phyloP scores from a whole-genome alignment of 169 alveolate species.

The Cystoisospora suis region DNA sequence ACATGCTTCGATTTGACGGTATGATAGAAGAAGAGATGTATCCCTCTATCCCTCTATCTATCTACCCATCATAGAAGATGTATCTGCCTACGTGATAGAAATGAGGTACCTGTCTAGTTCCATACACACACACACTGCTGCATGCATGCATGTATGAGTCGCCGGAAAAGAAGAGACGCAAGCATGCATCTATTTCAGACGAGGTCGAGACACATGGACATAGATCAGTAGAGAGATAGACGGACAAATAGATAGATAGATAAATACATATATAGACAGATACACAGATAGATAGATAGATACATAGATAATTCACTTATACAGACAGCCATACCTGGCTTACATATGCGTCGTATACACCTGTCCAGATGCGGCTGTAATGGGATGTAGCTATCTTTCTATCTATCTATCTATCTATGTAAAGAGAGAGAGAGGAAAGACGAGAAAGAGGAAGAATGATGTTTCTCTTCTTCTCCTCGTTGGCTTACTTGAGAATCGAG shows the following conservation, averaged over 20 bases:
- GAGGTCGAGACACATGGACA: no score
- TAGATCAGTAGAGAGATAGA: no score
- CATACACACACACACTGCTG: not conserved
- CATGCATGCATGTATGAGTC: not conserved
- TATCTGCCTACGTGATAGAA: not conserved
- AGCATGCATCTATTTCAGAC: no score
- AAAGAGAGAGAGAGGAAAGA: not conserved
- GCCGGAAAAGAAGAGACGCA: no score
- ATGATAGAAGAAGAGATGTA: not conserved
- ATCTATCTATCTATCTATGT: not conserved
- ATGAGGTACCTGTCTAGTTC: not conserved
- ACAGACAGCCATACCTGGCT: no score
- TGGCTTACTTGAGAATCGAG: constrained; percentile 39
- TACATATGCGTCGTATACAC: no score
- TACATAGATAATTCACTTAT: not conserved
- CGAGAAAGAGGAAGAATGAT: not conserved
- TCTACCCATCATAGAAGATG: not conserved
- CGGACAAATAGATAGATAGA: not conserved
- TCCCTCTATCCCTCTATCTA: not conserved
- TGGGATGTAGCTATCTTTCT: not conserved
- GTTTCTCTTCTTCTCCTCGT: not conserved
- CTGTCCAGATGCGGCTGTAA: not conserved
- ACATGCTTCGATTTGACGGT: not conserved
- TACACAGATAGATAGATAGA: not conserved
- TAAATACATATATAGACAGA: not conserved